Evolutionary conservation across 2,329 filamentous ascomycete species (phyloP).

Genomic region (Kalaharituber pfeilii): DNA sequence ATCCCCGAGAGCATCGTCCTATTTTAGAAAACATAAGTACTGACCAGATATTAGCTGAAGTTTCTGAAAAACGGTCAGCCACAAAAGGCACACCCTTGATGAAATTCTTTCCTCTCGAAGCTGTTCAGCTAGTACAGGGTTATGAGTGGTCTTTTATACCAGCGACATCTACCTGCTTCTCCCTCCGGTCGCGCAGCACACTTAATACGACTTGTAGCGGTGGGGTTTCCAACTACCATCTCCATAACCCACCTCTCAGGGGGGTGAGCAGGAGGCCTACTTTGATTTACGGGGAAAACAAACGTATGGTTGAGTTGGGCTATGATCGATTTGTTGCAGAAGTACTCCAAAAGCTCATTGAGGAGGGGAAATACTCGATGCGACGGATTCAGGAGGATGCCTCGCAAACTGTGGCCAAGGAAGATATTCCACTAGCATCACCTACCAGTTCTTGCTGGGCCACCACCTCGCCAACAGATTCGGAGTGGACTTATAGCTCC

Average conservation of each 20-base stretch:
- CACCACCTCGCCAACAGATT: neutral
- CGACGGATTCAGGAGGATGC: neutral
- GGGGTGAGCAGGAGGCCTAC: neutral
- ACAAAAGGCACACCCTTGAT: neutral
- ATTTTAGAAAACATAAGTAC: too few species aligned
- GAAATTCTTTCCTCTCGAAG: neutral
- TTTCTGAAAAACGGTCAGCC: too few species aligned
- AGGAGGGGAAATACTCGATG: neutral
- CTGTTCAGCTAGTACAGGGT: neutral
- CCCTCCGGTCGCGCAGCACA: neutral
- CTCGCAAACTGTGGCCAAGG: neutral
- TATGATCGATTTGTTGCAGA: neutral
- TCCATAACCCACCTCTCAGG: neutral
- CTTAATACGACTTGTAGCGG: neutral
- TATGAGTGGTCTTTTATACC: neutral
- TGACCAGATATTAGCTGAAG: too few species aligned
- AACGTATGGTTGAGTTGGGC: neutral
- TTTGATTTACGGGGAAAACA: neutral
- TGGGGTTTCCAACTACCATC: neutral
- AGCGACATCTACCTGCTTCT: neutral
- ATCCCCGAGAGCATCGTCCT: too few species aligned
- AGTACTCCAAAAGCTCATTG: neutral
- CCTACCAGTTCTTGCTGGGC: neutral
- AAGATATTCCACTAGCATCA: neutral
- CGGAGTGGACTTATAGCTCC: neutral